A percentile compares a stretch with the other conserved stretches of the same genome.
phyloP scores from a whole-genome alignment of 257 asterid species.

The Solanum tacnaense region DNA sequence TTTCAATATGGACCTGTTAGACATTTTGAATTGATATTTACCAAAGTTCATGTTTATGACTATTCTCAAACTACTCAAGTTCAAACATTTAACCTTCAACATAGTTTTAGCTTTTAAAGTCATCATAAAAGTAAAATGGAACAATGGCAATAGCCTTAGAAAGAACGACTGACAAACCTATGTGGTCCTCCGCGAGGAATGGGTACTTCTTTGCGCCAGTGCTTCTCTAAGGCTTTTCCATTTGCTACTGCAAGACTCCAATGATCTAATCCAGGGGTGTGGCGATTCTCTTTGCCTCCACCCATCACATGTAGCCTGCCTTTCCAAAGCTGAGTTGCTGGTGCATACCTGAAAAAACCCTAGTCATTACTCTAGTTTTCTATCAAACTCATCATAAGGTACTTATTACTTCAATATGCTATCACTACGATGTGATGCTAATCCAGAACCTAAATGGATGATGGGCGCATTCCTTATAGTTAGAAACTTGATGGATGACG shows the following conservation, averaged over 20 bases:
- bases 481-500: neutral
- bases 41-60: neutral
- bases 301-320: slow-evolving; percentile 79
- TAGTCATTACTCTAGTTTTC: neutral
- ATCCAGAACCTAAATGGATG: neutral
- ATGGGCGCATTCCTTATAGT: neutral
- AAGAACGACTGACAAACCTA: slow-evolving; percentile 21
- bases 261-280: slow-evolving; percentile 57
- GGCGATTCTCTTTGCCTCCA: slow-evolving; percentile 77
- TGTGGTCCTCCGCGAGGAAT: slow-evolving; percentile 82
- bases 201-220: slow-evolving; percentile 49
- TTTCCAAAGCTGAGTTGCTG: slow-evolving; percentile 75
- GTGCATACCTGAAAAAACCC: slow-evolving; percentile 55
- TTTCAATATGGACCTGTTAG: neutral
- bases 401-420: neutral
- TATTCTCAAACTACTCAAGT: neutral
- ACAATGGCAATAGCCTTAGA: neutral
- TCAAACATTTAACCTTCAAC: neutral
- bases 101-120: neutral
- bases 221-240: slow-evolving; percentile 54
- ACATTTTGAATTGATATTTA: neutral
- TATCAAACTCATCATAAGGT: neutral
- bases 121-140: neutral
- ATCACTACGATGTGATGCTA: neutral
- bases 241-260: slow-evolving; percentile 67